Evolutionary conservation across 2,329 filamentous ascomycete species (phyloP).

Genomic region (Paecilomyces niveus): DNA sequence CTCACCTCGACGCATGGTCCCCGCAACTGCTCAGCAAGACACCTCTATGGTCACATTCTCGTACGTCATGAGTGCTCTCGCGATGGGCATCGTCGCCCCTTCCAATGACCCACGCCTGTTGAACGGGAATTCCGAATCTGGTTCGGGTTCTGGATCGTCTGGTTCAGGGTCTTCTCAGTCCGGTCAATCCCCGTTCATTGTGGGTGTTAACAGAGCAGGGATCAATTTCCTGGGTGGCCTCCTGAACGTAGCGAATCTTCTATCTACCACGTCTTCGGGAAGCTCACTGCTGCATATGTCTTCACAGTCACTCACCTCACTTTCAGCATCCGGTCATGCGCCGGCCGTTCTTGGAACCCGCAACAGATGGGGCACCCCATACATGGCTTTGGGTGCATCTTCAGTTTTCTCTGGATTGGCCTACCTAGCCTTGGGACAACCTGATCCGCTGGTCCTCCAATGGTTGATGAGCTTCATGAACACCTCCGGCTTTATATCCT

Average conservation of each 20-base stretch:
- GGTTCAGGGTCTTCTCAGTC: not conserved
- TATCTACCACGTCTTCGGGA: constrained; percentile 69
- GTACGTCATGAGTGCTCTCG: constrained; percentile 51
- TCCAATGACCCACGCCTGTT: constrained; percentile 47
- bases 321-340: constrained; percentile 58
- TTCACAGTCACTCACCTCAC: constrained; percentile 59
- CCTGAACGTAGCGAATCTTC: constrained; percentile 71
- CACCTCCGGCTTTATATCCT: constrained; percentile 63
- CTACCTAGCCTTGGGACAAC: constrained; percentile 59
- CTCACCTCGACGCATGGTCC: constrained; percentile 52
- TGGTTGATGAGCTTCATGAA: constrained; percentile 67
- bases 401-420: constrained; percentile 56
- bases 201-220: constrained; percentile 47
- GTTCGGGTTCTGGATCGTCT: constrained; percentile 21
- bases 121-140: constrained; percentile 47
- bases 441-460: constrained; percentile 57
- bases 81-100: constrained; percentile 55
- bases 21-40: constrained; percentile 50
- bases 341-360: constrained; percentile 56
- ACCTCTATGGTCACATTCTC: constrained; percentile 58
- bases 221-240: constrained; percentile 59
- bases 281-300: constrained; percentile 72
- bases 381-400: constrained; percentile 50
- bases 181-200: constrained; percentile 32
- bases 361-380: constrained; percentile 57